Conservation (phyloP, 106 monocot genomes). For the Dendrobium chrysotoxum region DNA sequence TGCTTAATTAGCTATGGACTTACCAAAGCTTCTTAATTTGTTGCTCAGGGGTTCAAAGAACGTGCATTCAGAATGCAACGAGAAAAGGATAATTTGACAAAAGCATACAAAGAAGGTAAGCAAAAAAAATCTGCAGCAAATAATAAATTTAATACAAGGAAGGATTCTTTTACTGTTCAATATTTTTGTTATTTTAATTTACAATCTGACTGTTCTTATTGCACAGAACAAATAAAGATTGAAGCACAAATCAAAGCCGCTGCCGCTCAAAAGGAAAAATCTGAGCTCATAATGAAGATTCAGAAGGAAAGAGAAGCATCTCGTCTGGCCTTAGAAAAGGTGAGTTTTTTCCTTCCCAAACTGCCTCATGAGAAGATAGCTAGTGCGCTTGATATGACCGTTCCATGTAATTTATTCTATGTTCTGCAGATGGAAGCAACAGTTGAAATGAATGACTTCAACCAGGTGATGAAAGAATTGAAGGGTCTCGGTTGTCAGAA, state of each 20-base stretch:
- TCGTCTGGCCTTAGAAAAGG: conserved; percentile 53
- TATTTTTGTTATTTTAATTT: no score
- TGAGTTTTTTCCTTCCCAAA: background rate
- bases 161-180: background rate
- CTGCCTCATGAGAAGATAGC: background rate
- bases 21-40: no score
- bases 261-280: conserved; percentile 30
- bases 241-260: conserved; percentile 48
- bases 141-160: no score
- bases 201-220: no score
- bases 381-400: background rate
- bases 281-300: conserved; percentile 39
- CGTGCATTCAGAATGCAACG: no score
- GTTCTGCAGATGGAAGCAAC: conserved; percentile 51
- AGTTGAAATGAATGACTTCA: conserved; percentile 52
- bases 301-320: conserved; percentile 61
- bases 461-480: conserved; percentile 30
- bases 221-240: conserved; percentile 53
- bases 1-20: no score
- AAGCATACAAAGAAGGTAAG: no score
- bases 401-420: background rate
- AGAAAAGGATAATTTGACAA: no score
- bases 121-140: no score
- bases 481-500: conserved; percentile 17
- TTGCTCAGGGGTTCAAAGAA: no score